phyloP scores from a whole-genome alignment of 2,329 filamentous ascomycete species.

The Purpureocillium takamizusanense region DNA sequence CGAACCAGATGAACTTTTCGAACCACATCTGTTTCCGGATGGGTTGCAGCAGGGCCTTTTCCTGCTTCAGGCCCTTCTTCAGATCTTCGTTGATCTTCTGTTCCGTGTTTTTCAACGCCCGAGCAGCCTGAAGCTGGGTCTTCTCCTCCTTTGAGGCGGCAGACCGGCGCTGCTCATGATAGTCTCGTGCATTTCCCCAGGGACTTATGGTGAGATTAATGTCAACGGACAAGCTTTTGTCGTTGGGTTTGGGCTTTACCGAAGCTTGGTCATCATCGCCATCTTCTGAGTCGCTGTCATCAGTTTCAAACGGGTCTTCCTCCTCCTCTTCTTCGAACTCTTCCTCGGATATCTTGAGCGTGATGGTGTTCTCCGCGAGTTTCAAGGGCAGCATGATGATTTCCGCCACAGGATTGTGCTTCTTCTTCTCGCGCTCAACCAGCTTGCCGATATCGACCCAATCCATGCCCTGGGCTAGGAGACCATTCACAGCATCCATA shows the following conservation, averaged over 20 bases:
- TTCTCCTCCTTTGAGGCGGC: constrained; percentile 83
- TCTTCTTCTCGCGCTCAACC: constrained; percentile 76
- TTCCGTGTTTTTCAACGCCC: constrained; percentile 82
- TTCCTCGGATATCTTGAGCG: constrained; percentile 66
- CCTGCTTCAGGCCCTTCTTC: constrained; percentile 81
- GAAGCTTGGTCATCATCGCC: constrained; percentile 21
- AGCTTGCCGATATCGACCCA: constrained; percentile 87
- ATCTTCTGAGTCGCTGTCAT: constrained; percentile 46
- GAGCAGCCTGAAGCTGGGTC: constrained; percentile 70
- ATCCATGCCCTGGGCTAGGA: constrained; percentile 94
- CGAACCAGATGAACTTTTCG: constrained; percentile 93
- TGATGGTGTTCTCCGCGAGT: constrained; percentile 81
- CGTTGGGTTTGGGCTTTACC: constrained; percentile 30
- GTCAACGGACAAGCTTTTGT: constrained; percentile 62
- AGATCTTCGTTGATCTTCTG: constrained; percentile 80
- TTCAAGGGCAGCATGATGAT: constrained; percentile 84
- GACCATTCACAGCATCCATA: constrained; percentile 81
- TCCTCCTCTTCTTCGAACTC: constrained; percentile 54
- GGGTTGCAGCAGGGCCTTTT: constrained; percentile 78
- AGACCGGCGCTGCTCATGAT: constrained; percentile 80
- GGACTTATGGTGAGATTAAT: constrained; percentile 75
- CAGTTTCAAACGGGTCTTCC: constrained; percentile 53
- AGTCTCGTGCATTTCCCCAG: constrained; percentile 84
- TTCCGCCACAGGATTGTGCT: constrained; percentile 75
- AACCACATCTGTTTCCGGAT: constrained; percentile 88